Evolutionary conservation across 73 alveolate species (phyloP), one percentile per base, ranked within the genome.

Genomic region (Urostyla sp.): DNA sequence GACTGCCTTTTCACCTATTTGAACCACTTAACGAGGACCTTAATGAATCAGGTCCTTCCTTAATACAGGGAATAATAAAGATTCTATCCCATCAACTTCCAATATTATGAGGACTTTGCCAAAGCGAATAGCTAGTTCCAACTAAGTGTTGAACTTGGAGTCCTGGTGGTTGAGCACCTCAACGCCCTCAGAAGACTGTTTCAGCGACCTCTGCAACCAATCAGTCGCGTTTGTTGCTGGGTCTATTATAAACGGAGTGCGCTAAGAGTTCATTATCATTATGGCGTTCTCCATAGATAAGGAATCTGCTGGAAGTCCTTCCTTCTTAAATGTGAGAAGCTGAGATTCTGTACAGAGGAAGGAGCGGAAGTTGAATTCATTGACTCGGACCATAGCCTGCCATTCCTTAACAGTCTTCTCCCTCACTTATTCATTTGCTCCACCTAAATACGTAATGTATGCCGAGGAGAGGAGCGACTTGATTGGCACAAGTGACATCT

Each of bases 141-240:
- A 85, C 72, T 94, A 87, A 4, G 98, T 95, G 79, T 91, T 91
- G 77, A 97, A 91, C 86, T 98, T 96, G 60, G 98, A 97, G 84
- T 98, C 99, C 49, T 89, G 85, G 75, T 95, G 91, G 73, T 90
- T 89, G 20, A 96, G 52, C 28, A 92, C 90, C 80, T 95, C 99
- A 49, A 92, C 69, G 18, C 84, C 90, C 66, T 92, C 90, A 13
- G 81, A 85, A 10, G 91, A 79, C 46, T 80, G 83, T 57, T 77
- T 86, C 0, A 92, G 61, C n/a, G 91, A 66, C 16, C 85, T 75
- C 90, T 95, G 95, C 32, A 98, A 92, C 99, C 99, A 98, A 57
- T 96, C 98, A 18, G 99, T 88, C 0, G 99, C 99, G 67, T 96
- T 91, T 2, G 99, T 95, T 46, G 97, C 98, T 18, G 99, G 99